Evolutionary conservation across 495 filamentous ascomycete species (phyloP), one percentile per base, ranked within the genome.

Genomic region (Evansstolkia leycettana): DNA sequence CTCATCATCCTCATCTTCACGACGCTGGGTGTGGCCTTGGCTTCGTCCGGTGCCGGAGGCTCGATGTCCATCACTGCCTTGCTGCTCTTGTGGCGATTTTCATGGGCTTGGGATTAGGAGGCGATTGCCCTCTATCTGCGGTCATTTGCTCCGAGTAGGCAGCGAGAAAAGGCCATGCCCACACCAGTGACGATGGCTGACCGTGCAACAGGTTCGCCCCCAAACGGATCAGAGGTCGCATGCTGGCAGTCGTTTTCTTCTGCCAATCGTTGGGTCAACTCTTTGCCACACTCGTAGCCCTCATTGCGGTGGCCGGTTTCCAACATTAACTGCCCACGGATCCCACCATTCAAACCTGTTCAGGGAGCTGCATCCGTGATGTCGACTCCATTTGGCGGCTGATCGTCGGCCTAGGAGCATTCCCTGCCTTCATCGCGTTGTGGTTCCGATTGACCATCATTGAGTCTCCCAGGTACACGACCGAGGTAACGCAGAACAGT

Each of bases 201-300:
- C n/a, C 9, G n/a, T 17, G 11, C 12, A 23, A 7, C 23, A 54
- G 51, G 40, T 76, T 65, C 48, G 67, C 71, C 1, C 63, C 70
- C 1, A 68, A 59, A 5, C 53, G 57, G 24, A 58, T 50, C n/a
- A 41, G 75, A 29, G 69, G 55, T 24, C 54, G 55, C 5, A 77
- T 78, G 72, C 52, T 78, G 39, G 70, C 66, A 7, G 64, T 65
- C 4, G 67, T 79, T 1, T 76, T 76, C 47, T 44, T 70, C 27
- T 70, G 67, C 57, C 75, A 79, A 33, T 61, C 71, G 0, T 19
- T 75, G 2, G 74, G 73, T 2, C 69, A 75, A 33, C 39, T 75
- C 5, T 47, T 64, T 2, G 72, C 57, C 7, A 55, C 60, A 8
- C 36, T 70, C 16, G 51, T 67, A 9, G 50, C 48, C 1, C 37